phyloP scores from a whole-genome alignment of 805 yeast genomes.

The Wickerhamiella lipophila region DNA sequence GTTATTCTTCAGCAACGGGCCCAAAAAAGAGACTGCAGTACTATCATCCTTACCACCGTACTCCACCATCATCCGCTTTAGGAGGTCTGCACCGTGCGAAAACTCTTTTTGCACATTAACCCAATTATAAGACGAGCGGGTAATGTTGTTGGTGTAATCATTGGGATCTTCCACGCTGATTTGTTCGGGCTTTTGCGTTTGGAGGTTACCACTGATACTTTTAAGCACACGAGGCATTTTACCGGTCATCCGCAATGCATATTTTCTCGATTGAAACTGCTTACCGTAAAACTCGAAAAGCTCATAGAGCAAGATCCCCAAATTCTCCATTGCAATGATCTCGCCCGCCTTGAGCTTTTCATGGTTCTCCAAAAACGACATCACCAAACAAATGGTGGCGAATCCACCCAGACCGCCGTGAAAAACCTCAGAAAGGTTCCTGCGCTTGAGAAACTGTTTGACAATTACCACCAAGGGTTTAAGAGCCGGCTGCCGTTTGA shows the following conservation, averaged over 20 bases:
- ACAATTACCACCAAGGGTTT: constrained; percentile 70
- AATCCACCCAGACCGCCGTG: constrained; percentile 93
- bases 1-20: constrained; percentile 15
- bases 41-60: constrained; percentile 1
- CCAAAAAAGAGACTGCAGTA: constrained; percentile 16
- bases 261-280: constrained; percentile 71
- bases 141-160: constrained; percentile 69
- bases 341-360: constrained; percentile 59
- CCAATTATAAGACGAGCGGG: constrained; percentile 72
- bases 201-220: constrained; percentile 38
- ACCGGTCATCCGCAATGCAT: constrained; percentile 55
- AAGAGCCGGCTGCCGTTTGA: constrained; percentile 57
- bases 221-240: constrained; percentile 50
- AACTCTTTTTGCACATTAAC: constrained; percentile 73
- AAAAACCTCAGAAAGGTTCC: constrained; percentile 74
- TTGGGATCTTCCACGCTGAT: constrained; percentile 78
- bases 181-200: constrained; percentile 40
- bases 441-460: constrained; percentile 69
- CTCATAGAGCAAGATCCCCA: constrained; percentile 79
- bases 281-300: constrained; percentile 87
- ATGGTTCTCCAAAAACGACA: constrained; percentile 64
- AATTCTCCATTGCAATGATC: constrained; percentile 55
- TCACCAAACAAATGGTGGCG: constrained; percentile 76
- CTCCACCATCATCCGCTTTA: constrained; percentile 16
- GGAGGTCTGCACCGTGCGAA: constrained; percentile 18